phyloP scores from a whole-genome alignment of 805 yeast genomes.

The Schwanniomyces occidentalis region DNA sequence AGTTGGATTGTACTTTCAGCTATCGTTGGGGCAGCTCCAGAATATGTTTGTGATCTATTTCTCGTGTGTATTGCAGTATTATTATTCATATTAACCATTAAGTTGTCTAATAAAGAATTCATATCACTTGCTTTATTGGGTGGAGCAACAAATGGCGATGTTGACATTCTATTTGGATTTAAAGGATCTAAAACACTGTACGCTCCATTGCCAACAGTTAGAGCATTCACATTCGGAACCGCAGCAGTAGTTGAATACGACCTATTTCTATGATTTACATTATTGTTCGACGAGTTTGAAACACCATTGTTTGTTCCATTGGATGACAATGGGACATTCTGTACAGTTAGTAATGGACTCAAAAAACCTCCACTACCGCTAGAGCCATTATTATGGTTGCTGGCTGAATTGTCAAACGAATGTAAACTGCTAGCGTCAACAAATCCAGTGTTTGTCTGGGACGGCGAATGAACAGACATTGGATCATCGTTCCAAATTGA shows the following conservation, averaged over 20 bases:
- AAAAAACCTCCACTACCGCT: conserved; percentile 10
- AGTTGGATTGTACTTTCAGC: conserved; percentile 12
- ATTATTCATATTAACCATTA: conserved; percentile 24
- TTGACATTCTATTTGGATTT: conserved; percentile 17
- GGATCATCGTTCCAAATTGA: conserved; percentile 62
- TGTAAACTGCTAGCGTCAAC: conserved; percentile 18
- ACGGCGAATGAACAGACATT: conserved; percentile 16
- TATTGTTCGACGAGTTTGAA: conserved; percentile 9
- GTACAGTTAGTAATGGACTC: conserved; percentile 15
- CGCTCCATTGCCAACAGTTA: conserved; percentile 11
- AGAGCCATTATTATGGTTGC: conserved; percentile 11
- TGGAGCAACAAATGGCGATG: conserved; percentile 23
- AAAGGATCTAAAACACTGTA: conserved; percentile 10
- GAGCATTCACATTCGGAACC: conserved; percentile 18
- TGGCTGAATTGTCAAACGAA: conserved; percentile 12
- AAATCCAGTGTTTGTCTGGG: conserved; percentile 11
- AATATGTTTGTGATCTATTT: conserved; percentile 42
- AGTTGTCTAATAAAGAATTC: conserved; percentile 30
- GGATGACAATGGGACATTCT: conserved; percentile 8
- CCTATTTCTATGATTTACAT: conserved; percentile 36
- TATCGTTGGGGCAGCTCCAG: conserved; percentile 32
- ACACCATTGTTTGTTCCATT: conserved; percentile 14
- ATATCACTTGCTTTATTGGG: conserved; percentile 25
- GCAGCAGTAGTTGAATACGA: conserved; percentile 53
- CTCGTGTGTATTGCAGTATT: conserved; percentile 17